phyloP scores from a whole-genome alignment of 108 stramenopile species.

The Parietichytrium sp. region DNA sequence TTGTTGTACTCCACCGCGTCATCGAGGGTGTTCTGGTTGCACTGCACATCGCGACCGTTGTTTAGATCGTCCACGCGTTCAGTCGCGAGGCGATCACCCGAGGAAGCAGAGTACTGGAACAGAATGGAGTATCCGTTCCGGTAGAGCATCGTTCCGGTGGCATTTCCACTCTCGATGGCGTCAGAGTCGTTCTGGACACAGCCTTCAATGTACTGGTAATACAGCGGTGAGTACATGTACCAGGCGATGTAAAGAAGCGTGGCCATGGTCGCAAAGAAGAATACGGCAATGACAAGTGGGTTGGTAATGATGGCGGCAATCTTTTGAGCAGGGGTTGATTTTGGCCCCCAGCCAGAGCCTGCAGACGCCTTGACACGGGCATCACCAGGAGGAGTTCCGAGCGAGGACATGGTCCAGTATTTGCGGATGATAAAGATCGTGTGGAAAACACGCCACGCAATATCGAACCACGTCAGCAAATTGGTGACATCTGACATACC shows the following conservation, averaged over 20 bases:
- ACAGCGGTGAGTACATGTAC: constrained; percentile 26
- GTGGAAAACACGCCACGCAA: neutral
- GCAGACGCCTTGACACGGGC: neutral
- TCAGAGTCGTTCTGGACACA: neutral
- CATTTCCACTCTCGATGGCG: constrained; percentile 8
- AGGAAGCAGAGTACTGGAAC: neutral
- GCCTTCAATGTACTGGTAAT: neutral
- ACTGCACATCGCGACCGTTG: neutral
- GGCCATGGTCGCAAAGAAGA: no score
- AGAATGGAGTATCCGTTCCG: neutral
- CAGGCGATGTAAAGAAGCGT: neutral
- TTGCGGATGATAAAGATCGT: constrained; percentile 13
- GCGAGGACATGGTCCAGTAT: neutral
- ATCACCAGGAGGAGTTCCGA: neutral
- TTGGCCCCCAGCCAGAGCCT: constrained; percentile 33
- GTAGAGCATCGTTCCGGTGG: constrained; percentile 35
- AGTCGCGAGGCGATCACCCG: neutral
- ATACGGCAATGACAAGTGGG: constrained; percentile 24
- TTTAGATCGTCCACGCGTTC: constrained; percentile 19
- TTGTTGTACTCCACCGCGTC: neutral
- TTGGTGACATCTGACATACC: constrained; percentile 20
- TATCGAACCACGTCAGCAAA: neutral
- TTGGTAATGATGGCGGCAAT: constrained; percentile 10
- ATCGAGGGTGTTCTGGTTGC: neutral
- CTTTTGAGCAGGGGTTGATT: constrained; percentile 10